Evolutionary conservation across 169 alveolate species (phyloP).

Genomic region (Perkinsus chesapeaki): DNA sequence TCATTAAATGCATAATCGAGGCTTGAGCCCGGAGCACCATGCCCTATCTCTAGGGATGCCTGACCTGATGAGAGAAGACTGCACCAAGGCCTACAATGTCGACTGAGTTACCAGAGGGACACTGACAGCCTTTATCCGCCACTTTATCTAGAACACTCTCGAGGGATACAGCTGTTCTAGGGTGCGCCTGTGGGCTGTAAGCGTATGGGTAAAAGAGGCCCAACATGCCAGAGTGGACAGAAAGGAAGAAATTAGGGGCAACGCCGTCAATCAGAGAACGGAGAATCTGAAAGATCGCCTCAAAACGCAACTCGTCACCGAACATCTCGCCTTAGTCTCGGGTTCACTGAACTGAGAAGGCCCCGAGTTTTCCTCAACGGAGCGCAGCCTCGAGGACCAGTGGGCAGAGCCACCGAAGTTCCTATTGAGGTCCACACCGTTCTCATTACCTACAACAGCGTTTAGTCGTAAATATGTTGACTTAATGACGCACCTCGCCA

Average conservation of each 20-base stretch:
- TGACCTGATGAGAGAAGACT: not conserved
- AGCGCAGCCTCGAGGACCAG: not conserved
- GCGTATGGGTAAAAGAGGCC: not conserved
- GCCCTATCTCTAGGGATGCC: not conserved
- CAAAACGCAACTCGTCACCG: not conserved
- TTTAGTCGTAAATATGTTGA: no score
- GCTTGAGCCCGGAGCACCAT: not conserved
- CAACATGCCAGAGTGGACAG: not conserved
- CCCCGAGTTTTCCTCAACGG: not conserved
- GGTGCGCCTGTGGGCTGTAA: not conserved
- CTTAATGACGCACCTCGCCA: not conserved
- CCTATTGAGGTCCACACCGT: not conserved
- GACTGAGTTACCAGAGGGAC: not conserved
- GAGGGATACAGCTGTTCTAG: not conserved
- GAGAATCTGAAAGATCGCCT: not conserved
- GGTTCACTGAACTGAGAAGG: not conserved
- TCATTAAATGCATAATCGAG: not conserved
- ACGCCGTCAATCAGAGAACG: not conserved
- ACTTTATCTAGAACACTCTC: not conserved
- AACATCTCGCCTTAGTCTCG: not conserved
- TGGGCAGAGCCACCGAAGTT: not conserved
- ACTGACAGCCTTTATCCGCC: not conserved
- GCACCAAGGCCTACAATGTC: not conserved
- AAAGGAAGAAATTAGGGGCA: not conserved
- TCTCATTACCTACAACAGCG: not conserved